Evolutionary conservation across 805 yeast genomes (phyloP).

Genomic region (Candida patagonica): DNA sequence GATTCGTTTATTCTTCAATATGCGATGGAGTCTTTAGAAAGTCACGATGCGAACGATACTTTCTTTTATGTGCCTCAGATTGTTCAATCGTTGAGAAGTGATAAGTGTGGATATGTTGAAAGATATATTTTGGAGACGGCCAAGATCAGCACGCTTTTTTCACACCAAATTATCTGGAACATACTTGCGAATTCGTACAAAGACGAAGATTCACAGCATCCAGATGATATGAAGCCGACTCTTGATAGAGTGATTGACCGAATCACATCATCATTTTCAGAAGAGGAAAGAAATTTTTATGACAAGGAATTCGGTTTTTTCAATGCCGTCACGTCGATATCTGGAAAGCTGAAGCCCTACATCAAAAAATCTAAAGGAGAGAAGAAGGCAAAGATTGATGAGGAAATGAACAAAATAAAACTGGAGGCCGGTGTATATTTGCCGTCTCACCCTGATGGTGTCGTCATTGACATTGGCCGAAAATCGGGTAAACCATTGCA

Average conservation of each 20-base stretch:
- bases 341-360: conserved; percentile 90
- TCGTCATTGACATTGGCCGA: conserved; percentile 83
- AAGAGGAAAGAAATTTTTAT: conserved; percentile 57
- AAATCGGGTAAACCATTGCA: conserved; percentile 91
- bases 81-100: conserved; percentile 85
- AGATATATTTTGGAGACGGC: conserved; percentile 88
- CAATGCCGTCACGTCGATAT: conserved; percentile 82
- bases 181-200: conserved; percentile 87
- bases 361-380: conserved; percentile 93
- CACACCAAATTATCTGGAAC: conserved; percentile 98
- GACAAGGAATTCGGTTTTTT: conserved; percentile 82
- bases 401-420: conserved; percentile 75
- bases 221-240: conserved; percentile 75
- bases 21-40: conserved; percentile 81
- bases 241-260: conserved; percentile 61
- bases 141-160: conserved; percentile 78
- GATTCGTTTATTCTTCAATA: conserved; percentile 71
- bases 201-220: conserved; percentile 76
- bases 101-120: conserved; percentile 74
- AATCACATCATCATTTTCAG: conserved; percentile 55
- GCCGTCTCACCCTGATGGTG: conserved; percentile 95
- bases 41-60: conserved; percentile 76
- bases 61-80: conserved; percentile 98
- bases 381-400: conserved; percentile 91
- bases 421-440: conserved; percentile 79